A percentile compares a stretch with the other conserved stretches of the same genome.
phyloP scores from a whole-genome alignment of 2,329 filamentous ascomycete genomes.

The Metarhizium anisopliae region DNA sequence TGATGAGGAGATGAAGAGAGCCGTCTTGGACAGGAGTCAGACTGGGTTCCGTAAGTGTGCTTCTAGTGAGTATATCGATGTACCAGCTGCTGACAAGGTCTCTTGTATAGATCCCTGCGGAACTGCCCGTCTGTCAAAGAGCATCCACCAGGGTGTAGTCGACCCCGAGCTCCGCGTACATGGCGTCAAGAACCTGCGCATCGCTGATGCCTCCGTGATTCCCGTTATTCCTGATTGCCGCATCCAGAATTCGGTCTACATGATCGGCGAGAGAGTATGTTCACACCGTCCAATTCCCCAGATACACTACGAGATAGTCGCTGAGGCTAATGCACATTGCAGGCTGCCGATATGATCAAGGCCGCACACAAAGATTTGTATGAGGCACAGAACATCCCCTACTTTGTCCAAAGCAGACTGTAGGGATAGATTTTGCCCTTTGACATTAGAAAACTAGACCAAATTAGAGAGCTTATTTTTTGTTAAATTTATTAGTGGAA shows the following conservation, averaged over 20 bases:
- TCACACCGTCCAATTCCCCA: background rate
- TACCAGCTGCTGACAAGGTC: background rate
- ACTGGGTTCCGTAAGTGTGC: slow-evolving; percentile 1
- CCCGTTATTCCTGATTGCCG: slow-evolving; percentile 45
- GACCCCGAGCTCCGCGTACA: slow-evolving; percentile 42
- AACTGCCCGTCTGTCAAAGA: slow-evolving; percentile 41
- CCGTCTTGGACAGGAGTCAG: slow-evolving; percentile 42
- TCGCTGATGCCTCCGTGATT: slow-evolving; percentile 47
- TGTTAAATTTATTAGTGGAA: too few species aligned
- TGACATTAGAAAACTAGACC: too few species aligned
- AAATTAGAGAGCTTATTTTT: too few species aligned
- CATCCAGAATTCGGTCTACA: slow-evolving; percentile 53
- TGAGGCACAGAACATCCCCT: background rate
- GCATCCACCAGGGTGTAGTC: slow-evolving; percentile 42
- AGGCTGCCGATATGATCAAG: slow-evolving; percentile 10
- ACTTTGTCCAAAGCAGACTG: slow-evolving; percentile 1
- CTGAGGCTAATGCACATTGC: background rate
- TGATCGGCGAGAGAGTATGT: slow-evolving; percentile 44
- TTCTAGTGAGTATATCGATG: background rate
- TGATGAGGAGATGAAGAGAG: slow-evolving; percentile 46
- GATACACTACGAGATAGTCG: background rate
- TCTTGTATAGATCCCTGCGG: slow-evolving; percentile 40
- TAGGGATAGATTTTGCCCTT: too few species aligned
- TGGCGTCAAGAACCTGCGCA: slow-evolving; percentile 42
- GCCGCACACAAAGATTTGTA: slow-evolving; percentile 10